Evolutionary conservation across 129 eudicot species (phyloP).

Genomic region (Pittosporum tobira): DNA sequence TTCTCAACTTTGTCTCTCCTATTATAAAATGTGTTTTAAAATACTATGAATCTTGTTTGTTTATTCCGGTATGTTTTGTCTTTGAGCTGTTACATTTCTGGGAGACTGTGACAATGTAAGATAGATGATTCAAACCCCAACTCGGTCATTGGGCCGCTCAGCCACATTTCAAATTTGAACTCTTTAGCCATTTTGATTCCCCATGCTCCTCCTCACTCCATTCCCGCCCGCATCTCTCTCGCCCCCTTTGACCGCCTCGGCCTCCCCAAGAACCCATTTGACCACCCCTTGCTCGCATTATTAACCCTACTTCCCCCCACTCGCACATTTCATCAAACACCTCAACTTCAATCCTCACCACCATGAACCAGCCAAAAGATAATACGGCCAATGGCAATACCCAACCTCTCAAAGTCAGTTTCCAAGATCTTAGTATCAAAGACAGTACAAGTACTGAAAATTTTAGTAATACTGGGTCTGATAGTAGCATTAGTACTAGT

Average conservation of each 20-base stretch:
- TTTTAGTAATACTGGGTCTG: constrained; percentile 38
- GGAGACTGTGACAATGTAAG: constrained; percentile 21
- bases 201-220: constrained; percentile 25
- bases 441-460: constrained; percentile 44
- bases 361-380: constrained; percentile 27
- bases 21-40: too few species aligned
- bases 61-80: constrained; percentile 35
- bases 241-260: constrained; percentile 71
- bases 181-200: constrained; percentile 31
- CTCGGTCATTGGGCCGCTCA: constrained; percentile 48
- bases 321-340: constrained; percentile 56
- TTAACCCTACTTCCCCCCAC: constrained; percentile 13
- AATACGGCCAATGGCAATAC: constrained; percentile 16
- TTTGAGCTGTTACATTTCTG: constrained; percentile 27
- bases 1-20: constrained; percentile 7
- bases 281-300: constrained; percentile 20
- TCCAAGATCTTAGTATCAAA: constrained; percentile 45
- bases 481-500: constrained; percentile 25
- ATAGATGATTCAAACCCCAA: constrained; percentile 37
- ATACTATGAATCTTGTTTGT: too few species aligned
- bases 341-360: neutral
- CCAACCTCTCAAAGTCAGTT: constrained; percentile 33
- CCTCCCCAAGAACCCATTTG: constrained; percentile 48
- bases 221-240: constrained; percentile 38
- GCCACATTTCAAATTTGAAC: constrained; percentile 55